Base-by-base conservation (phyloP, 208 protist genomes). In the Crithidia mellificae region DNA sequence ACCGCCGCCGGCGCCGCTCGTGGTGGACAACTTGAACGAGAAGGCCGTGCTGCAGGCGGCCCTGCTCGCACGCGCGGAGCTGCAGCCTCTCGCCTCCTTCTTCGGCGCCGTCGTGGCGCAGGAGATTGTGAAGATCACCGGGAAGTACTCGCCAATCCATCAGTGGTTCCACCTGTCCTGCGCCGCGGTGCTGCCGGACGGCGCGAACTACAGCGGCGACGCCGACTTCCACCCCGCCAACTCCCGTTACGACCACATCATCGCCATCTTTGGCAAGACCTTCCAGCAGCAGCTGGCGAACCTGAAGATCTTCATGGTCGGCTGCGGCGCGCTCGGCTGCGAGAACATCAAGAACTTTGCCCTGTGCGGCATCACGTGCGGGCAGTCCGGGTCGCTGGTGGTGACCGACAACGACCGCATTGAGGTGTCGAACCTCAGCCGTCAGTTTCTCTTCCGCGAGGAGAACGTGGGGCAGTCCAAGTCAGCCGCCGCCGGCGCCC, bases 351-450 rank as follows among this genome's bases (percentile, higher is more conserved):
- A 99, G 72, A 99, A 98, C 80, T 99, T 93, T 71, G 98, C 99
- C n/a, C 81, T 99, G 36, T 99, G 99, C 95, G 99, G 99, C 63
- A 78, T 98, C 64, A 85, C 87, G 32, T 96, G 90, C 69, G 87
- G 84, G n/a, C 22, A 50, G 29, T 77, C 67, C 58, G 95, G 95
- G 24, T 77, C 83, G 8, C 66, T 99, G 14, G 81, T 90, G 29
- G 90, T 99, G 9, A 99, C 99, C 6, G 99, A 99, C 85, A 99
- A 99, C 88, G 99, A 99, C 75, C 94, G 89, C 25, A 99, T 99
- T 74, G 99, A 99, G 78, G 97, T 98, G 63, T 99, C 96, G 14
- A 99, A 99, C 82, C 88, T 99, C 7, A 99, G 95, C 68, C 84
- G 99, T 29, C 99, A 99, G 85, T 99, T 99, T 79, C 89, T 99